phyloP scores from a whole-genome alignment of 1,139 yeast genomes.

The Yamadazyma jaroonii region DNA sequence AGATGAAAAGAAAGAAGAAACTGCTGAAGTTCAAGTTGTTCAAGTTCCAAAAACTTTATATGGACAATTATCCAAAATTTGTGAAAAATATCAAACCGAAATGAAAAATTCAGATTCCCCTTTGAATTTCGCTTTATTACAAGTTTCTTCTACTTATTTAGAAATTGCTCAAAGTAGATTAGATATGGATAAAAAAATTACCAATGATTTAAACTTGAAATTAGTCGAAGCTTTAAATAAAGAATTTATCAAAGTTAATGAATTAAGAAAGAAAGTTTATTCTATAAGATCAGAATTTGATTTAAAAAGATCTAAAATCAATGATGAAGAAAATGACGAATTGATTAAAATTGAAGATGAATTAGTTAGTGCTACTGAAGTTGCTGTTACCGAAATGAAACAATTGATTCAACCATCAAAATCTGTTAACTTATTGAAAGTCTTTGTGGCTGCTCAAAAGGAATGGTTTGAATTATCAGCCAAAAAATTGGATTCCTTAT shows the following conservation, averaged over 20 bases:
- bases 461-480: slow-evolving; percentile 56
- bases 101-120: slow-evolving; percentile 40
- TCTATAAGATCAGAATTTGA: slow-evolving; percentile 69
- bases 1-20: slow-evolving; percentile 17
- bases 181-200: slow-evolving; percentile 62
- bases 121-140: slow-evolving; percentile 53
- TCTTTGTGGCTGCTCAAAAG: slow-evolving; percentile 64
- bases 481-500: slow-evolving; percentile 33
- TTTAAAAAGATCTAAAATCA: slow-evolving; percentile 48
- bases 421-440: slow-evolving; percentile 57
- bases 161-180: slow-evolving; percentile 61
- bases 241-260: slow-evolving; percentile 59
- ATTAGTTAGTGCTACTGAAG: slow-evolving; percentile 70
- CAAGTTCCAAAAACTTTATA: slow-evolving; percentile 43
- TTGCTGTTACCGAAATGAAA: slow-evolving; percentile 77
- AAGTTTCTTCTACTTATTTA: slow-evolving; percentile 55
- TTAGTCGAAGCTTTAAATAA: slow-evolving; percentile 50
- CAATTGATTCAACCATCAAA: slow-evolving; percentile 65
- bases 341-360: slow-evolving; percentile 73
- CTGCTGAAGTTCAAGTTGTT: slow-evolving; percentile 29
- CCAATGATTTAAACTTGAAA: slow-evolving; percentile 53
- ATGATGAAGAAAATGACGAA: slow-evolving; percentile 45
- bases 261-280: slow-evolving; percentile 66
- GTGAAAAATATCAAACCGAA: slow-evolving; percentile 37
- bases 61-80: slow-evolving; percentile 40